Evolutionary conservation across 2,329 filamentous ascomycete genomes (phyloP).

Genomic region (Corniculantispora saksenae): DNA sequence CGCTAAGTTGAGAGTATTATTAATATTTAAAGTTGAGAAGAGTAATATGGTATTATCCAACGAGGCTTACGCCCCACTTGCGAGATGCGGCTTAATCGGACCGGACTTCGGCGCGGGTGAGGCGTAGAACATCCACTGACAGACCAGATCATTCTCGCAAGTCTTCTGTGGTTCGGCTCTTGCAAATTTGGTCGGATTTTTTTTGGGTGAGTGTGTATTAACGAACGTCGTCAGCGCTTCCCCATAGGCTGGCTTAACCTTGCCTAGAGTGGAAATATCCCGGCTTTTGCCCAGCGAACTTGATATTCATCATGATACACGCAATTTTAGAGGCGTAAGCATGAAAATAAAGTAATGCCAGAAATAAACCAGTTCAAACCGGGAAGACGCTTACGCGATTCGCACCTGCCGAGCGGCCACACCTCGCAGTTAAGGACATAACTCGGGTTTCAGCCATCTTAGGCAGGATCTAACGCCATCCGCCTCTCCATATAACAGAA

Average conservation of each 20-base stretch:
- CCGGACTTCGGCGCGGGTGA: slow-evolving; percentile 9
- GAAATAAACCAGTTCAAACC: not conserved
- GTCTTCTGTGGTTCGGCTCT: too few species aligned
- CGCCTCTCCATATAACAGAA: not conserved
- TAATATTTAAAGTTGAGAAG: slow-evolving; percentile 5
- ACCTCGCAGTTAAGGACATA: not conserved
- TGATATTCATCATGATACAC: too few species aligned
- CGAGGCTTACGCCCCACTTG: slow-evolving; percentile 9
- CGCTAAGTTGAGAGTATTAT: not conserved
- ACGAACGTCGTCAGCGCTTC: too few species aligned
- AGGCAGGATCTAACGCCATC: not conserved
- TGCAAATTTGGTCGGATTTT: too few species aligned
- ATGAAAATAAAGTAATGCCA: not conserved
- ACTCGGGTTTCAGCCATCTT: slow-evolving; percentile 10
- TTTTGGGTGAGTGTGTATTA: too few species aligned
- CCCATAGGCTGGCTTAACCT: too few species aligned
- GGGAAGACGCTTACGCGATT: not conserved
- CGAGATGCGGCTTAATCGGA: slow-evolving; percentile 6
- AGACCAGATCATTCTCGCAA: too few species aligned
- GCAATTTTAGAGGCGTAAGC: not conserved
- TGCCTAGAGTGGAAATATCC: too few species aligned
- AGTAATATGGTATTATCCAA: slow-evolving; percentile 15
- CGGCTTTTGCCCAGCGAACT: too few species aligned
- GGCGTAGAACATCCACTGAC: not conserved
- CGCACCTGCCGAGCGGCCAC: not conserved